Conservation (phyloP, 2,329 filamentous ascomycete genomes). For the Exophiala sp. region DNA sequence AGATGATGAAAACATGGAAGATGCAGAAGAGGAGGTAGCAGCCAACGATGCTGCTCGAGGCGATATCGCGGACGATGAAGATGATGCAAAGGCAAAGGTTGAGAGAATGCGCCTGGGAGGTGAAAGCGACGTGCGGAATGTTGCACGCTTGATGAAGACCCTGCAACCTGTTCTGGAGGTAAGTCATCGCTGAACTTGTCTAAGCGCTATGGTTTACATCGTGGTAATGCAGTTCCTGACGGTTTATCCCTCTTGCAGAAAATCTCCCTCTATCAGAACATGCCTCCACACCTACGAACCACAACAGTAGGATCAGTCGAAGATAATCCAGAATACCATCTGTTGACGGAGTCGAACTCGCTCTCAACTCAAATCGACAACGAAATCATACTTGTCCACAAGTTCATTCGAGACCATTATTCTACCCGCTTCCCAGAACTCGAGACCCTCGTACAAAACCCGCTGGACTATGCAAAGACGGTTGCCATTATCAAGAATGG, state of each 20-base stretch:
- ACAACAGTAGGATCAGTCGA: conserved; percentile 77
- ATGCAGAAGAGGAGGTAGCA: conserved; percentile 29
- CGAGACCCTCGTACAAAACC: conserved; percentile 83
- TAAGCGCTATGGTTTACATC: conserved; percentile 59
- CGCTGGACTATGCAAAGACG: conserved; percentile 91
- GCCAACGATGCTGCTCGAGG: conserved; percentile 50
- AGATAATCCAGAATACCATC: conserved; percentile 86
- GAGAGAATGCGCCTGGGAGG: conserved; percentile 76
- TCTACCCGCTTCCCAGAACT: conserved; percentile 90
- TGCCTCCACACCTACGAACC: conserved; percentile 62
- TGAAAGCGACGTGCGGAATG: conserved; percentile 74
- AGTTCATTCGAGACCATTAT: conserved; percentile 94
- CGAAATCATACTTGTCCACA: conserved; percentile 90
- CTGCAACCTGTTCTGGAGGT: conserved; percentile 79
- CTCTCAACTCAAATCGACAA: conserved; percentile 89
- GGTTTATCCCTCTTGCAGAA: conserved; percentile 60
- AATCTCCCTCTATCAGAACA: conserved; percentile 72
- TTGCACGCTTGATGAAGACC: conserved; percentile 76
- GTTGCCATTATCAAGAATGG: conserved; percentile 91
- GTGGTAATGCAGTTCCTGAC: conserved; percentile 65
- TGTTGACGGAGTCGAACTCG: conserved; percentile 82
- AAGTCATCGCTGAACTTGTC: conserved; percentile 44
- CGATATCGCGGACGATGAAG: conserved; percentile 60
- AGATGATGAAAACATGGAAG: conserved; percentile 30
- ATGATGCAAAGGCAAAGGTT: conserved; percentile 71